Evolutionary conservation across 495 filamentous ascomycete species (phyloP).

Genomic region (Aspergillus indologenus): DNA sequence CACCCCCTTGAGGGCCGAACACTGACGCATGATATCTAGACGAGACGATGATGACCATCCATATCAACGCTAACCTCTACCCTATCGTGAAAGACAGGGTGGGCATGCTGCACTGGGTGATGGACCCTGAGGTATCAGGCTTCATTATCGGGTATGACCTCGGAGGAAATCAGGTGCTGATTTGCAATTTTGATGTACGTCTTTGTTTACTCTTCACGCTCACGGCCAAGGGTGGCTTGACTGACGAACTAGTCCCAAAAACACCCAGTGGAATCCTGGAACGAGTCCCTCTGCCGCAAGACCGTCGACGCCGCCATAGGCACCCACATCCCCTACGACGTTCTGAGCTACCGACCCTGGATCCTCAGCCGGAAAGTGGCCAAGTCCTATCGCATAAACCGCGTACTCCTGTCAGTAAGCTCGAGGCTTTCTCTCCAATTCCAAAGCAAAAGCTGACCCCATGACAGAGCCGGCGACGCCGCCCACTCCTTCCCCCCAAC

Average conservation of each 20-base stretch:
- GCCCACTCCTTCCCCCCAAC: conserved; percentile 36
- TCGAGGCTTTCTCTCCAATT: not conserved
- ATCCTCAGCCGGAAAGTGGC: conserved; percentile 39
- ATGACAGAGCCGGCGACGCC: conserved; percentile 50
- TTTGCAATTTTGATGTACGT: conserved; percentile 39
- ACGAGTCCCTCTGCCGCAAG: conserved; percentile 31
- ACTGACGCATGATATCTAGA: conserved; percentile 14
- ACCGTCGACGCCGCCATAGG: conserved; percentile 35
- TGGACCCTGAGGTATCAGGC: conserved; percentile 36
- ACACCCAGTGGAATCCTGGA: conserved; percentile 36
- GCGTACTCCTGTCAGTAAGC: conserved; percentile 36
- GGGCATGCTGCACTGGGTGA: conserved; percentile 46
- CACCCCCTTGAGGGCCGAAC: not conserved
- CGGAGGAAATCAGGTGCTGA: conserved; percentile 36
- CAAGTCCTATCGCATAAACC: conserved; percentile 25
- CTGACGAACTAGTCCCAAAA: conserved; percentile 20
- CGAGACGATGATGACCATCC: conserved; percentile 48
- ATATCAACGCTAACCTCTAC: conserved; percentile 39
- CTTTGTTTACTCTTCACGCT: not conserved
- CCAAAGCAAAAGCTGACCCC: not conserved
- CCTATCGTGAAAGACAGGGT: conserved; percentile 33
- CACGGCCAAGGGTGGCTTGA: not conserved
- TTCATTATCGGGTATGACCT: conserved; percentile 44
- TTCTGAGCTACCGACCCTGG: conserved; percentile 40
- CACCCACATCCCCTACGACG: conserved; percentile 30